Evolutionary conservation across 176 grass and related monocot genomes (phyloP), one percentile per base, ranked within the genome.

Genomic region (Miscanthus lutarioriparius): DNA sequence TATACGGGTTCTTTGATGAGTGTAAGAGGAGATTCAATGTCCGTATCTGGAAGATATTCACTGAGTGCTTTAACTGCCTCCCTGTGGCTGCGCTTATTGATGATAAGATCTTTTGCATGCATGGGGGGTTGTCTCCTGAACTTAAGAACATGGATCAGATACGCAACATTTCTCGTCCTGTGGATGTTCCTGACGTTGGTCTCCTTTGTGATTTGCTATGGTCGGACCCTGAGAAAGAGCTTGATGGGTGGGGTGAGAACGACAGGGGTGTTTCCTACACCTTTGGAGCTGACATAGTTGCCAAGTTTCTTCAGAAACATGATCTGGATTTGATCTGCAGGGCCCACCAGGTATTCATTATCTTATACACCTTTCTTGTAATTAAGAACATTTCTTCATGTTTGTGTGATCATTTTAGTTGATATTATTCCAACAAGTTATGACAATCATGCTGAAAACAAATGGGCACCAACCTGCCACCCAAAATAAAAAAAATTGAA

Each of bases 31-130:
- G 92, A 26, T 94, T 91, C 67, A 91, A 91, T 64, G 92, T 94
- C 19, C 86, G 89, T 66, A 68, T 92, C 23, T 94, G 92, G 92
- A 93, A 93, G 82, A 78, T 89, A 68, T 94, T 94, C 20, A 94
- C 89, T 2, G 92, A 94, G 20, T 94, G 92, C 61, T 94, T 94
- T 62, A 94, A 94, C 84, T 91, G 92, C 66, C 86, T 94, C 15
- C 92, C 92, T 6, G 89, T 91, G 65, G 84, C 92, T 74, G 92
- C 92, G 51, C 74, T 94, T 79, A 89, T 94, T 53, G 92, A 94
- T 87, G 89, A 91, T 62, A 94, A 94, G 84, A 94, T 94, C 53
- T 48, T 94, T 7, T 94, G 92, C 89, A 94, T 94, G 92, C 92
- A 94, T 27, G 92, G 92, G 4, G 92, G 89, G 32, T 77, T 94